A percentile compares a stretch with the other conserved stretches of the same genome.
Evolutionary conservation across 176 grass and related monocot genomes (phyloP).

Genomic region (Zea luxurians): DNA sequence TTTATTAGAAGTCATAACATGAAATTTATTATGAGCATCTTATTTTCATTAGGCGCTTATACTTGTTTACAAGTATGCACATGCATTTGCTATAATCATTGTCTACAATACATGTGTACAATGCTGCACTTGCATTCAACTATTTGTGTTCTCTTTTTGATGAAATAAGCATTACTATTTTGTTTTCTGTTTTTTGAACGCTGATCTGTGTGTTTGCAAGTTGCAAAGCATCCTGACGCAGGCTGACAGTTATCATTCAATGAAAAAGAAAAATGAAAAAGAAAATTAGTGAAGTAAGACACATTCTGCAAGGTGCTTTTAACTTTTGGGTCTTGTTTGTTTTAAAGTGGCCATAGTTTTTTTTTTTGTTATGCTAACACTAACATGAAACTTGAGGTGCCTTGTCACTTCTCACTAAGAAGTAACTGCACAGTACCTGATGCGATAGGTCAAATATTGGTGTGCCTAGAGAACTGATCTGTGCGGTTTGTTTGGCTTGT

Average conservation of each 20-base stretch:
- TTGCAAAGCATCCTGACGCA: background rate
- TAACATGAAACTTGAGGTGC: background rate
- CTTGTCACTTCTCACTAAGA: background rate
- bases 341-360: background rate
- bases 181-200: conserved; percentile 1
- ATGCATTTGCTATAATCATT: background rate
- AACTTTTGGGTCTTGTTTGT: background rate
- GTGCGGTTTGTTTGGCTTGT: background rate
- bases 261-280: background rate
- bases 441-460: background rate
- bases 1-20: background rate
- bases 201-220: conserved; percentile 16
- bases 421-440: background rate
- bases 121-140: background rate
- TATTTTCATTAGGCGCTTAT: background rate
- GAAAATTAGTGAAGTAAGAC: background rate
- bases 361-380: background rate
- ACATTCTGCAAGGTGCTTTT: background rate
- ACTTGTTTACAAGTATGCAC: conserved; percentile 14
- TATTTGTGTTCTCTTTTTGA: background rate
- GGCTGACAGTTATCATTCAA: background rate
- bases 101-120: background rate
- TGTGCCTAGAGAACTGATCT: background rate
- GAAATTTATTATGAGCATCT: background rate
- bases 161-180: background rate